Percentiles rank a stretch among this genome's conserved stretches.
Conservation (phyloP, 106 monocot species). For the Dendrobium chrysotoxum region DNA sequence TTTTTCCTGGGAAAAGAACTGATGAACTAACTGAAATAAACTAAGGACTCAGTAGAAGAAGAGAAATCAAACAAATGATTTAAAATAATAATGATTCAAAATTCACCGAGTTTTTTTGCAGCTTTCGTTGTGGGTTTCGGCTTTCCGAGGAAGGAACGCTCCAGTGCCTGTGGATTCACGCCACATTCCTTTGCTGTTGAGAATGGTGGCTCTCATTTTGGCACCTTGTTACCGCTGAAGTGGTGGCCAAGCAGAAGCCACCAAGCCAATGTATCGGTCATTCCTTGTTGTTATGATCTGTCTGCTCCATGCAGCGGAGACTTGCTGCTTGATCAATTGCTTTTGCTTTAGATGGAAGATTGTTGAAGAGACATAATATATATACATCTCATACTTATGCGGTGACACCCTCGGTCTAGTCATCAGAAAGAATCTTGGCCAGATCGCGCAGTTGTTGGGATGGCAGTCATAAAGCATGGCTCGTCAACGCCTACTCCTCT, state of each 20-base stretch:
- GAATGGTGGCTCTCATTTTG: constrained; percentile 52
- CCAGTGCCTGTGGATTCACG: constrained; percentile 56
- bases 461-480: too few species aligned
- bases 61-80: neutral
- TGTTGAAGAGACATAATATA: constrained; percentile 2
- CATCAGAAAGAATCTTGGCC: too few species aligned
- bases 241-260: constrained; percentile 22
- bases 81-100: neutral
- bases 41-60: neutral
- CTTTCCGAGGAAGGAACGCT: constrained; percentile 54
- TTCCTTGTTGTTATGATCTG: neutral
- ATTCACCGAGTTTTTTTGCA: constrained; percentile 41
- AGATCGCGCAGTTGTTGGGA: too few species aligned
- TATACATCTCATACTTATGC: too few species aligned
- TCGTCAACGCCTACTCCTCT: too few species aligned
- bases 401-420: too few species aligned
- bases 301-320: constrained; percentile 13
- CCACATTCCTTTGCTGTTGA: constrained; percentile 15
- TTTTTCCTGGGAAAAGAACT: constrained; percentile 56
- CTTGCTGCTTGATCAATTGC: constrained; percentile 42
- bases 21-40: constrained; percentile 36
- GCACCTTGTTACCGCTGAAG: constrained; percentile 12
- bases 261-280: neutral
- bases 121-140: constrained; percentile 20
- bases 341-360: constrained; percentile 45